These are phyloP conservation scores for Vanrija sp. DNA, from an alignment of 1,284 basidiomycete genomes.

Conservation along the genomic window DNA sequence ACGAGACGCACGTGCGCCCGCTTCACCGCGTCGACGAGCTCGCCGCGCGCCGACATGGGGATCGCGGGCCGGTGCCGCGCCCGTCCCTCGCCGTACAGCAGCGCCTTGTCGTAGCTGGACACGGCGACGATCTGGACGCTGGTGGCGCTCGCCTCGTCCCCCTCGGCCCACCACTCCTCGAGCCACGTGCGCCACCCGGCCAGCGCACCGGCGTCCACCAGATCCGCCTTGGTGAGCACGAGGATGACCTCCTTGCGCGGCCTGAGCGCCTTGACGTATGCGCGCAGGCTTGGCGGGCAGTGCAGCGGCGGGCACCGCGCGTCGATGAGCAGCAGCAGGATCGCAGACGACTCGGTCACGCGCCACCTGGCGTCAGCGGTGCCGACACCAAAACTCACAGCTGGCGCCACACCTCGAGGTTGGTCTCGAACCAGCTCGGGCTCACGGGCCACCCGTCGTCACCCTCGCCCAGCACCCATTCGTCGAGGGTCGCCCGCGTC, in stretches of 20 bases:
- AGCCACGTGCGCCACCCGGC: constrained; percentile 68
- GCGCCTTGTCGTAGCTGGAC: constrained; percentile 63
- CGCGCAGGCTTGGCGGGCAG: constrained; percentile 54
- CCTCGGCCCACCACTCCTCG: constrained; percentile 50
- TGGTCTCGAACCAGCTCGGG: constrained; percentile 74
- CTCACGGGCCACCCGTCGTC: constrained; percentile 26
- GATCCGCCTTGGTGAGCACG: constrained; percentile 79
- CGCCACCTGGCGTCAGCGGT: constrained; percentile 61
- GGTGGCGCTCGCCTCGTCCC: neutral
- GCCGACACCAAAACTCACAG: constrained; percentile 48
- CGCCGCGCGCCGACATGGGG: constrained; percentile 52
- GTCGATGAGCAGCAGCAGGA: constrained; percentile 78
- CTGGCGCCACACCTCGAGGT: constrained; percentile 88
- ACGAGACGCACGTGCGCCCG: constrained; percentile 65
- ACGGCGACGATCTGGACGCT: constrained; percentile 61
- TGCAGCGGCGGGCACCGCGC: constrained; percentile 71
- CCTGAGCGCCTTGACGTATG: constrained; percentile 50
- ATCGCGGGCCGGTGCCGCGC: constrained; percentile 60
- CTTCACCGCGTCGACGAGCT: constrained; percentile 64
- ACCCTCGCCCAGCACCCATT: constrained; percentile 53
- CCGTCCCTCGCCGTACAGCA: constrained; percentile 16
- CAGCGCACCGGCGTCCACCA: constrained; percentile 59
- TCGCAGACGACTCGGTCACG: constrained; percentile 77
- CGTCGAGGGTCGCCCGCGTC: constrained; percentile 57
- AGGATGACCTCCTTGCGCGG: constrained; percentile 62